Percentiles rank a stretch among this genome's conserved stretches.
Conservation (phyloP, 2,329 filamentous ascomycete species). For the Sporothrix brasiliensis region DNA sequence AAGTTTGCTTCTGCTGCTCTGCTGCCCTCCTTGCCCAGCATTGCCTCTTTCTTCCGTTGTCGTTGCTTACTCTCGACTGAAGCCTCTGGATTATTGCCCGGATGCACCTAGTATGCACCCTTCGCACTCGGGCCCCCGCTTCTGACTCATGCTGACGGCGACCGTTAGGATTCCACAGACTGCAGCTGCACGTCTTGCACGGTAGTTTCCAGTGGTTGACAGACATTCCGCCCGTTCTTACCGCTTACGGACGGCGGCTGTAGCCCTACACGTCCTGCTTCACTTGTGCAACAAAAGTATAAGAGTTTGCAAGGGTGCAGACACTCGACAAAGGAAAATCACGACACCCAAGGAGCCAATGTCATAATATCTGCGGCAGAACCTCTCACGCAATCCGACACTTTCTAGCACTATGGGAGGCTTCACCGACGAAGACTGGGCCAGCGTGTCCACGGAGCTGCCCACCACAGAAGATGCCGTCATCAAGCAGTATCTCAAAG, state of each 20-base stretch:
- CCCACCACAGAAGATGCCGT: slow-evolving; percentile 69
- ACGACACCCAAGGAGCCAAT: neutral
- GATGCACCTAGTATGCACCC: neutral
- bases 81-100: too few species aligned
- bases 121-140: neutral
- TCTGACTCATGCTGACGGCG: slow-evolving; percentile 22
- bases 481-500: slow-evolving; percentile 77
- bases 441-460: slow-evolving; percentile 58
- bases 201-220: neutral
- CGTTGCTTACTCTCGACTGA: neutral
- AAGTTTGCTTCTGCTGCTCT: neutral
- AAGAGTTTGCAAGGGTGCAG: neutral
- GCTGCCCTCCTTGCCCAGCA: too few species aligned
- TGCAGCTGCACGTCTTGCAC: neutral
- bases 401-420: slow-evolving; percentile 22
- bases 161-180: neutral
- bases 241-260: neutral
- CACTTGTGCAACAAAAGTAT: slow-evolving; percentile 1
- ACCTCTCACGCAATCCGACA: neutral
- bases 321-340: too few species aligned
- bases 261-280: neutral
- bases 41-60: neutral
- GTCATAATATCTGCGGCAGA: neutral
- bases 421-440: slow-evolving; percentile 59
- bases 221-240: neutral